phyloP scores from a whole-genome alignment of 2,329 filamentous ascomycete species.

The Xenosphaeropsis pyriputrescens region DNA sequence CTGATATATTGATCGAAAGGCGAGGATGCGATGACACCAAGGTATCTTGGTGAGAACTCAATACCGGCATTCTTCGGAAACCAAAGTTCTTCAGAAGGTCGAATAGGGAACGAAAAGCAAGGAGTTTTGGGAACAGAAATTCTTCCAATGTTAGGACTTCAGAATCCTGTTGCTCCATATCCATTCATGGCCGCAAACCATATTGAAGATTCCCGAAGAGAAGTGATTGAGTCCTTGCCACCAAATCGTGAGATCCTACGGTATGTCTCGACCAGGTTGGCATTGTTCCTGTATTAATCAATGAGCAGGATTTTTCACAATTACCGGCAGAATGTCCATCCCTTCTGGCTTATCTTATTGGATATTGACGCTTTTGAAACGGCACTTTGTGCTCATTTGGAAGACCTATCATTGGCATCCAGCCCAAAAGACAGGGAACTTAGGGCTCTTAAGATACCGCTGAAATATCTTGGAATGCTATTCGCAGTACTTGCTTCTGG shows the following conservation, averaged over 20 bases:
- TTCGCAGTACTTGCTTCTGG: slow-evolving; percentile 51
- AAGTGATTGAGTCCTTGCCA: slow-evolving; percentile 46
- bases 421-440: slow-evolving; percentile 12
- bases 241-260: slow-evolving; percentile 54
- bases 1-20: slow-evolving; percentile 12
- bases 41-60: slow-evolving; percentile 53
- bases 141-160: slow-evolving; percentile 48
- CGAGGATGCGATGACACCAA: slow-evolving; percentile 36
- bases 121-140: slow-evolving; percentile 44
- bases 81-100: slow-evolving; percentile 32
- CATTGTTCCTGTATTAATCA: neutral
- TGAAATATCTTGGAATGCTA: slow-evolving; percentile 43
- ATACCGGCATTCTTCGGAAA: slow-evolving; percentile 51
- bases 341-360: slow-evolving; percentile 53
- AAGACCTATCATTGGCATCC: slow-evolving; percentile 33
- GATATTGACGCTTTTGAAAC: slow-evolving; percentile 52
- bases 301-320: slow-evolving; percentile 41
- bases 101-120: slow-evolving; percentile 30
- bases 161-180: slow-evolving; percentile 47
- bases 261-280: slow-evolving; percentile 23
- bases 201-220: slow-evolving; percentile 41
- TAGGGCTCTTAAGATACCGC: slow-evolving; percentile 24
- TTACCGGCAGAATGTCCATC: slow-evolving; percentile 53
- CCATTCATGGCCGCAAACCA: slow-evolving; percentile 51
- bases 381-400: slow-evolving; percentile 48